Evolutionary conservation across 2,329 filamentous ascomycete genomes (phyloP), one percentile per base, ranked within the genome.

Genomic region (Clonostachys rhizophaga): DNA sequence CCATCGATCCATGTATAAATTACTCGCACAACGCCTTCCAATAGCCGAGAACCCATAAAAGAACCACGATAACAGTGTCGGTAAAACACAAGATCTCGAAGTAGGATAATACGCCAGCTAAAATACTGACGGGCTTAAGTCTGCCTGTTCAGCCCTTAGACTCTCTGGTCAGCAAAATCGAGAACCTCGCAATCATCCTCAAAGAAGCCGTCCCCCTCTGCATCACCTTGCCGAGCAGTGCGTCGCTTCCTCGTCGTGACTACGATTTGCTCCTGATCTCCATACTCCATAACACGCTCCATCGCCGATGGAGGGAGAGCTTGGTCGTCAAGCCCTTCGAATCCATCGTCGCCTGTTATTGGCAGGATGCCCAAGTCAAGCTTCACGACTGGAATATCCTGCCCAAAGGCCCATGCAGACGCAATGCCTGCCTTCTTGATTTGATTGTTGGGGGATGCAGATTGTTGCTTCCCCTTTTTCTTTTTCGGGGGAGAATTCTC

Each of bases 161-260:
- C 81, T 61, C 81, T 71, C 66, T 85, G 81, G 57, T 83, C 81
- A 20, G 90, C 88, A 77, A 94, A 95, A 68, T 95, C 90, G 52
- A 95, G 77, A 48, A 96, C 87, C 63, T 95, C 90, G 55, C 89
- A 94, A 61, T 95, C 91, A 62, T 96, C 89, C 67, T 96, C 91
- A 58, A 95, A 95, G 65, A 95, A 95, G 3, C 86, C 87, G 47
- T 86, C 83, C 48, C 89, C 86, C 41, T 84, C 83, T 37, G 66
- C 61, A 33, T 72, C 70, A 14, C 68, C 64, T 36, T 68, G 62
- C 45, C 77, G 72, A 44, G 72, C 74, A 37, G 73, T 70, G 39
- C 77, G 81, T 49, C 88, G 81, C 45, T 87, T 76, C 50, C 89
- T 78, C 3, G 89, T 92, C 14, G 88, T 95, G 16, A 92, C 84